Percentiles rank a stretch among this genome's conserved stretches.
phyloP scores from a whole-genome alignment of 2,329 filamentous ascomycete genomes.

The Geosmithia putterillii region DNA sequence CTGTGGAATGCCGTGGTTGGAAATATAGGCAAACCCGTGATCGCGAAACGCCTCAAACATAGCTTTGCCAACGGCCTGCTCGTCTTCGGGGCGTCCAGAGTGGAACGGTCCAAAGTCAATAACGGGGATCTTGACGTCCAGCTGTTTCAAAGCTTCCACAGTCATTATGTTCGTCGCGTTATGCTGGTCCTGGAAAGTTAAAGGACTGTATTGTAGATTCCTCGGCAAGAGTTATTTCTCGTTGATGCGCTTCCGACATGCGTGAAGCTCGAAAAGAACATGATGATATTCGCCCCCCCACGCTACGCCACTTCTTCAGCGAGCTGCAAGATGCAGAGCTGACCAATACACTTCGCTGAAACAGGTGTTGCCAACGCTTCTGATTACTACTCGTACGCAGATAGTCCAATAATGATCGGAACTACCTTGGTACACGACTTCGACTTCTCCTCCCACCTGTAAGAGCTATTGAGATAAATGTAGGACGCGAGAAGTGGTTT shows the following conservation, averaged over 20 bases:
- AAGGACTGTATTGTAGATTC: too few species aligned
- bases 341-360: background rate
- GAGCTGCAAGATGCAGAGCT: background rate
- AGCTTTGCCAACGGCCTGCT: conserved; percentile 5
- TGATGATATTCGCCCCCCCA: background rate
- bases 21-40: conserved; percentile 19
- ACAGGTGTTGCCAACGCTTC: background rate
- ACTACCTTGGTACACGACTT: too few species aligned
- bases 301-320: background rate
- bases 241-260: background rate
- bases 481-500: too few species aligned
- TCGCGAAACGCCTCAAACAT: conserved; percentile 16
- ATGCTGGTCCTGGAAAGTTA: too few species aligned
- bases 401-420: too few species aligned
- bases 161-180: background rate
- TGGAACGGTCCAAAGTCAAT: conserved; percentile 9
- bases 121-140: conserved; percentile 6
- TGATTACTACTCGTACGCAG: too few species aligned
- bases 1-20: conserved; percentile 19
- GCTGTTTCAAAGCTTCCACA: background rate
- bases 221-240: too few species aligned
- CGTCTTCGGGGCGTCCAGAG: conserved; percentile 2
- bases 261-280: background rate
- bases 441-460: too few species aligned
- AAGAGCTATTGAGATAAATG: too few species aligned